Base-by-base conservation (phyloP, 108 stramenopile species). In the Conticribra guillardii region DNA sequence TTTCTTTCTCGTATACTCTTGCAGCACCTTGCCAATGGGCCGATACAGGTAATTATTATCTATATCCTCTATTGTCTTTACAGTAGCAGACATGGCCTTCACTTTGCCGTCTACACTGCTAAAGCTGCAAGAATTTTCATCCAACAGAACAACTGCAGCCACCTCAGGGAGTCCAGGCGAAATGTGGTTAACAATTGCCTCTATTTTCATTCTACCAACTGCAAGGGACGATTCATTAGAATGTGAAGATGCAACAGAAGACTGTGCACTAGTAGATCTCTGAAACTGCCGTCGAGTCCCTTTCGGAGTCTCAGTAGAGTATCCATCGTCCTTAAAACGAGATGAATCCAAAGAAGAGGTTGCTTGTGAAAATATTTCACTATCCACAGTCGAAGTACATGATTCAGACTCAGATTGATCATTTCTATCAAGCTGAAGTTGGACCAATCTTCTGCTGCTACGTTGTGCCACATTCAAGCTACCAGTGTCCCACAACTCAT, bases 131-230 rank as follows among this genome's bases (percentile, higher is more conserved):
- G 0, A 22, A 24, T 67, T 33, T n/a, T 31, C 71, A 56, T 64
- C 71, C 18, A 26, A 50, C 21, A 74, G 50, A 44, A 60, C 45
- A 19, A 74, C 58, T 2, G 64, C 57, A 15, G 63, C 73, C 0
- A 74, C 73, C 24, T 58, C 54, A 18, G 73, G 73, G 3, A 74
- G 73, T 29, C 73, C 73, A 19, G 44, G 49, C 19, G 57, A 56
- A 14, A 74, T 2, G 32, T 65, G 56, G 27, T 57, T 51, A 7
- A 74, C 47, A 26, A 74, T 74, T 15, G 64, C 47, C 65, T 64
- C 64, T 28, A 66, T 46, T 60, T 46, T 65, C 64, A 74, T 66
- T 34, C 46, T 65, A 7, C 54, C 54, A 4, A 19, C 54, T 8
- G 41, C 54, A 18, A 67, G 26, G 30, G 24, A n/a, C 45, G 4